phyloP scores from a whole-genome alignment of 768 basidiomycete genomes.

The Mycena belliarum region DNA sequence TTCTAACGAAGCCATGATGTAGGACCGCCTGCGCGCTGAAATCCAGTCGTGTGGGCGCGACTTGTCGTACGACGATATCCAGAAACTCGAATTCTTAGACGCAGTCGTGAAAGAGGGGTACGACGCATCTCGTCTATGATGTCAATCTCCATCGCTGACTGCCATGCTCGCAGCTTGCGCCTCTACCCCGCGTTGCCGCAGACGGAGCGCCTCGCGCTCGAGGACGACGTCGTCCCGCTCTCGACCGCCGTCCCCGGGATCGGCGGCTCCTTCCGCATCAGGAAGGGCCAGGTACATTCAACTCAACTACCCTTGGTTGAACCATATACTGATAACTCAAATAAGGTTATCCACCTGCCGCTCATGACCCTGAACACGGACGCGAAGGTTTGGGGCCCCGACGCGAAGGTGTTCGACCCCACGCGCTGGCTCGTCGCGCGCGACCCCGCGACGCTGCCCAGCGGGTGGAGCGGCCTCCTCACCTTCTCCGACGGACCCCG shows the following conservation, averaged over 20 bases:
- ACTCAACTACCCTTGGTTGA: too few relatives aligned
- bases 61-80: conserved; percentile 36
- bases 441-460: conserved; percentile 29
- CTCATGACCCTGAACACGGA: conserved; percentile 34
- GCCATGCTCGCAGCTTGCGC: conserved; percentile 32
- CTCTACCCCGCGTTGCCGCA: conserved; percentile 41
- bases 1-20: too few relatives aligned
- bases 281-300: conserved; percentile 44
- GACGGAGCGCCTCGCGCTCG: conserved; percentile 40
- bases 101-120: conserved; percentile 44
- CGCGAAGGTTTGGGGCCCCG: conserved; percentile 36
- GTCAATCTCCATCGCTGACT: neutral
- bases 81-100: conserved; percentile 40
- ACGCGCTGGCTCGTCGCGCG: conserved; percentile 37
- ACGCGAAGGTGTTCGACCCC: conserved; percentile 37
- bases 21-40: conserved; percentile 42
- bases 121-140: too few relatives aligned
- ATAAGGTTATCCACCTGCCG: conserved; percentile 37
- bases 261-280: conserved; percentile 31
- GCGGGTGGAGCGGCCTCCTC: conserved; percentile 36
- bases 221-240: conserved; percentile 45
- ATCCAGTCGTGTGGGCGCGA: conserved; percentile 31
- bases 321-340: too few relatives aligned
- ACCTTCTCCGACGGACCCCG: conserved; percentile 44
- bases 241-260: conserved; percentile 31